Evolutionary conservation across 148 eudicot species (phyloP).

Genomic region (Selenicereus undatus): DNA sequence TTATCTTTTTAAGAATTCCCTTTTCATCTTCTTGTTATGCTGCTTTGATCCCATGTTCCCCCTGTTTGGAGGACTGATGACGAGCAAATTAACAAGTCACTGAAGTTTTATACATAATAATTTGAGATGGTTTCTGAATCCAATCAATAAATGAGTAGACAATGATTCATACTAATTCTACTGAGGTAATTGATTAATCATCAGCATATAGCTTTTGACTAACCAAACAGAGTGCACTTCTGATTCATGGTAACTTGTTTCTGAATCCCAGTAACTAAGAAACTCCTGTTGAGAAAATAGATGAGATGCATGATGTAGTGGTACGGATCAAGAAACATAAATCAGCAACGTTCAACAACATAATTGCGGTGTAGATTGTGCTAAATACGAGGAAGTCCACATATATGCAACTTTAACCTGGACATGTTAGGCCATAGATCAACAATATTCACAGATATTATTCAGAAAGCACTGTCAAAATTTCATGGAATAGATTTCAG

Average conservation of each 20-base stretch:
- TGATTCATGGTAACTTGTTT: neutral
- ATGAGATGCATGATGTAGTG: neutral
- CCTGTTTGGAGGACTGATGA: slow-evolving; percentile 1
- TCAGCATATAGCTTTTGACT: slow-evolving; percentile 12
- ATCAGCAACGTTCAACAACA: neutral
- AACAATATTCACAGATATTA: neutral
- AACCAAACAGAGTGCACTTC: slow-evolving; percentile 4
- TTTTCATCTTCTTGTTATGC: neutral
- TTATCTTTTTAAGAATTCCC: neutral
- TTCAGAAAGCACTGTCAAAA: neutral
- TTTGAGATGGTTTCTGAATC: neutral
- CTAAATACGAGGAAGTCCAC: neutral
- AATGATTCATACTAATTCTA: neutral
- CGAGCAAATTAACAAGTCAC: neutral
- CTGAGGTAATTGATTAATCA: neutral
- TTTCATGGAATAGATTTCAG: neutral
- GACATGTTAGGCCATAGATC: neutral
- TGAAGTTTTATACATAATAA: neutral
- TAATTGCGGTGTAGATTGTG: too few species aligned
- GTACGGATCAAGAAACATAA: neutral
- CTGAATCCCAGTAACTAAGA: neutral
- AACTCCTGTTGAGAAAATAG: neutral
- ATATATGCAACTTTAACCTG: neutral
- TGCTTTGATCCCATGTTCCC: neutral
- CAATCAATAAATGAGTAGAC: neutral